Evolutionary conservation across 768 basidiomycete genomes (phyloP).

Genomic region (Gyrodon lividus): DNA sequence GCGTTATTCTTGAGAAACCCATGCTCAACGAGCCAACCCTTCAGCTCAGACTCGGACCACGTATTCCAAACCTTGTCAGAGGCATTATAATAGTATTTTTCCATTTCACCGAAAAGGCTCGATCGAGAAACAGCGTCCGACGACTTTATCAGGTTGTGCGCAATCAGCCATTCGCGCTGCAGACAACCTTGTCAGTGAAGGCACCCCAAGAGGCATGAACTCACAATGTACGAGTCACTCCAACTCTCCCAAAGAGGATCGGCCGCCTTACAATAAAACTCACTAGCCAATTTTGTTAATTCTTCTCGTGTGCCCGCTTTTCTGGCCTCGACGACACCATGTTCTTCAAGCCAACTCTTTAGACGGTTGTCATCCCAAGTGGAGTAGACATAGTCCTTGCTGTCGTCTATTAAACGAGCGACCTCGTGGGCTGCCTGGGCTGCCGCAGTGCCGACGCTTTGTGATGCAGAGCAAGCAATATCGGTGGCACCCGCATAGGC

Average conservation of each 20-base stretch:
- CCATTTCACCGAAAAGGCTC: slow-evolving; percentile 64
- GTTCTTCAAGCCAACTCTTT: slow-evolving; percentile 68
- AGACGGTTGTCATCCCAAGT: slow-evolving; percentile 84
- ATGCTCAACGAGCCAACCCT: slow-evolving; percentile 76
- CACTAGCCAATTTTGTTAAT: slow-evolving; percentile 64
- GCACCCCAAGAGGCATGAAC: neutral
- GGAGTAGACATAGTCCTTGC: slow-evolving; percentile 86
- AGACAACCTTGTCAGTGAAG: neutral
- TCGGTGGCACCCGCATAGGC: slow-evolving; percentile 47
- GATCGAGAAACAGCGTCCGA: slow-evolving; percentile 51
- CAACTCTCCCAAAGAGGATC: slow-evolving; percentile 80
- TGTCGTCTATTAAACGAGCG: slow-evolving; percentile 55
- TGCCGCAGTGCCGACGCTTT: slow-evolving; percentile 40
- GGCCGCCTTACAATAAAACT: slow-evolving; percentile 60
- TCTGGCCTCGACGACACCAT: slow-evolving; percentile 69
- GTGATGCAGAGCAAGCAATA: slow-evolving; percentile 36
- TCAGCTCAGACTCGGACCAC: slow-evolving; percentile 80
- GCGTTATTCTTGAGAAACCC: slow-evolving; percentile 70
- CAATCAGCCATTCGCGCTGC: slow-evolving; percentile 81
- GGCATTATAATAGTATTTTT: slow-evolving; percentile 70
- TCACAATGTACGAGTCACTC: slow-evolving; percentile 80
- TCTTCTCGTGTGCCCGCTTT: slow-evolving; percentile 55
- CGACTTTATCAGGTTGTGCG: slow-evolving; percentile 70
- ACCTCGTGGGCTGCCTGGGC: slow-evolving; percentile 56
- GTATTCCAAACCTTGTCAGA: slow-evolving; percentile 54